These are phyloP conservation scores for Inonotus hispidus DNA, from an alignment of 1,284 basidiomycete species.

Conservation along the genomic window DNA sequence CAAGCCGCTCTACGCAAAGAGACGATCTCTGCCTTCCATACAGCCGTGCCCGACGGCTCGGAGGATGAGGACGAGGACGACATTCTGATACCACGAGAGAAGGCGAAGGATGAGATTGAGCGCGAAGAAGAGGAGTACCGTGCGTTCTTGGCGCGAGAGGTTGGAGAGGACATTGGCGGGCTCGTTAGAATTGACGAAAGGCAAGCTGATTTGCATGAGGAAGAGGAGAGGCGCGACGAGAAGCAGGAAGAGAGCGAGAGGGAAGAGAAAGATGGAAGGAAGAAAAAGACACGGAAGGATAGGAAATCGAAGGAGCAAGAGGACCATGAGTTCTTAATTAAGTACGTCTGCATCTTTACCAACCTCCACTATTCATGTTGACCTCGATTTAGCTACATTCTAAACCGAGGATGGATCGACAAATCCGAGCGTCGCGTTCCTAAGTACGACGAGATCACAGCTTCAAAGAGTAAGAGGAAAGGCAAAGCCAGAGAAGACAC, in stretches of 20 bases:
- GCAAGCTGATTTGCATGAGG: slow-evolving; percentile 9
- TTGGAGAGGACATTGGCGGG: slow-evolving; percentile 68
- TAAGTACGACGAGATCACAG: slow-evolving; percentile 76
- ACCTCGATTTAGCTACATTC: slow-evolving; percentile 66
- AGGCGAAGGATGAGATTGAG: slow-evolving; percentile 71
- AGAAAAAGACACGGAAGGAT: slow-evolving; percentile 32
- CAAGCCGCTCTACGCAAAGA: slow-evolving; percentile 74
- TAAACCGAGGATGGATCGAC: slow-evolving; percentile 95
- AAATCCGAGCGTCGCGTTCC: slow-evolving; percentile 64
- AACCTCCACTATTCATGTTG: slow-evolving; percentile 1
- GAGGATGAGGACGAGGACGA: slow-evolving; percentile 41
- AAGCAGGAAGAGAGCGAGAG: slow-evolving; percentile 28
- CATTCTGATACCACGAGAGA: slow-evolving; percentile 68
- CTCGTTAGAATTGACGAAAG: slow-evolving; percentile 44
- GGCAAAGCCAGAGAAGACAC: slow-evolving; percentile 32
- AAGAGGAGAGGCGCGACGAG: slow-evolving; percentile 24
- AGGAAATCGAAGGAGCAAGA: slow-evolving; percentile 47
- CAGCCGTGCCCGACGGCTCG: slow-evolving; percentile 37
- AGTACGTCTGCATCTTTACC: slow-evolving; percentile 45
- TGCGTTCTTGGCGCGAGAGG: slow-evolving; percentile 74
- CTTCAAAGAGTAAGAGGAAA: slow-evolving; percentile 28
- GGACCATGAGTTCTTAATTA: slow-evolving; percentile 86
- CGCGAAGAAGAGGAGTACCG: slow-evolving; percentile 78
- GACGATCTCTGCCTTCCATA: slow-evolving; percentile 78
- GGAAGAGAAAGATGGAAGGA: slow-evolving; percentile 26